Base-by-base conservation (phyloP, 2,329 filamentous ascomycete species). In the Neurospora sp. region DNA sequence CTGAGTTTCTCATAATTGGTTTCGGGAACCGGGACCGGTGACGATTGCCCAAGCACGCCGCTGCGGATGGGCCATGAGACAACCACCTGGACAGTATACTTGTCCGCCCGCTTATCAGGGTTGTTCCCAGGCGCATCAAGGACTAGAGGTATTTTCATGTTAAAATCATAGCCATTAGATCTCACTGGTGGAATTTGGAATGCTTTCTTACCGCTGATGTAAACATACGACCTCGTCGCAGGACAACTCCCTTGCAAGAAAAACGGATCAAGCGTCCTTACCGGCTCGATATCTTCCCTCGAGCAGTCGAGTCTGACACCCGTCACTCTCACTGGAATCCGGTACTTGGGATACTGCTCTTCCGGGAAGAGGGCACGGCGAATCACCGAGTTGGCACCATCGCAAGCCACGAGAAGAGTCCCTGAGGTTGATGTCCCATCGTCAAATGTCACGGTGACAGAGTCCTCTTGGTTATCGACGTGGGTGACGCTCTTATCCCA, bases 231-330 rank as follows among this genome's bases (percentile, higher is more conserved):
- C 57, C 85, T 80, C 4, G 85, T 83, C 36, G 80, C 76, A 0
- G 86, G 85, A 43, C 87, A 81, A 0, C 82, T 81, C 0, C 86
- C 86, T 67, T 88, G 85, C 23, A 88, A 80, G 67, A 88, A 85
- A 57, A 83, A 85, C 0, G 86, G 83, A 68, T 88, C 86, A 0
- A 87, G 80, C 1, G 77, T 77, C 6, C 79, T 78, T 2, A 86
- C 78, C 0, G 81, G 80, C 1, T 77, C 75, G 19, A 84, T 79
- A 46, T 85, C 77, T 17, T 81, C 78, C 0, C 79, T 76, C 0
- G 81, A 78, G 40, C 84, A 80, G 0, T 80, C 73, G 6, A 83
- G 74, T 57, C 81, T 83, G 10, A 82, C 78, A 2, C 86, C 85
- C 1, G 87, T 76, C 66, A 86, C 75, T 39, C 83, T 78, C 3